Base-by-base conservation (phyloP, 2,329 filamentous ascomycete genomes). In the Colletotrichum orchidophilum region DNA sequence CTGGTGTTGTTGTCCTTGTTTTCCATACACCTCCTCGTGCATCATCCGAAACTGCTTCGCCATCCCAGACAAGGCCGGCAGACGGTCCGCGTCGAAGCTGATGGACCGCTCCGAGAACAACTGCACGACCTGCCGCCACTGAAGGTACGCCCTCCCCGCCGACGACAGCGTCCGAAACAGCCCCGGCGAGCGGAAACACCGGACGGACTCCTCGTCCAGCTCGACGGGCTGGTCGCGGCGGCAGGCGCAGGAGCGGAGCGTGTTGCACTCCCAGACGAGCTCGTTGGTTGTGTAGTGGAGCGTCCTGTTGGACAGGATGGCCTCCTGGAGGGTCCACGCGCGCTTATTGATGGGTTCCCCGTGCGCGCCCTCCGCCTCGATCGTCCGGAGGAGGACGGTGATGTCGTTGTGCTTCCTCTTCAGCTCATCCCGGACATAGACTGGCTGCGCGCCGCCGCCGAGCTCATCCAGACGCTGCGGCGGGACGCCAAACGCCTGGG, bases 291-390 rank as follows among this genome's bases (percentile, higher is more conserved):
- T 62, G 27, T 65, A 75, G 57, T 75, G 74, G 12, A 75, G 42
- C 3, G 74, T 59, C 3, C 75, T 57, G 7, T 74, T 64, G 1
- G 75, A 74, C 13, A 76, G 65, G 11, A 75, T 54, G 5, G 74
- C 63, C 58, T 76, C 75, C 59, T 76, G 75, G 33, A 75, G 71
- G 5, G 75, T 73, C 75, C 75, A 76, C 9, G 73, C 73, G 18
- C 39, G 39, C 39, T 46, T 46, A n/a, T 21, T 46, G 39, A 46
- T 46, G 18, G 39, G 39, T 8, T 46, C 39, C 3, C 39, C 39
- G 39, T 46, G 39, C 7, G 39, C 39, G 7, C 39, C 39, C 18
- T 46, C 39, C 1, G 8, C 39, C 18, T 46, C 39, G 18, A 21
- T 11, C 15, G 39, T 46, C 39, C 39, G 39, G 39, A 46, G 39